Conservation (phyloP, 345 rosid genomes). For the Dipteronia dyeriana region DNA sequence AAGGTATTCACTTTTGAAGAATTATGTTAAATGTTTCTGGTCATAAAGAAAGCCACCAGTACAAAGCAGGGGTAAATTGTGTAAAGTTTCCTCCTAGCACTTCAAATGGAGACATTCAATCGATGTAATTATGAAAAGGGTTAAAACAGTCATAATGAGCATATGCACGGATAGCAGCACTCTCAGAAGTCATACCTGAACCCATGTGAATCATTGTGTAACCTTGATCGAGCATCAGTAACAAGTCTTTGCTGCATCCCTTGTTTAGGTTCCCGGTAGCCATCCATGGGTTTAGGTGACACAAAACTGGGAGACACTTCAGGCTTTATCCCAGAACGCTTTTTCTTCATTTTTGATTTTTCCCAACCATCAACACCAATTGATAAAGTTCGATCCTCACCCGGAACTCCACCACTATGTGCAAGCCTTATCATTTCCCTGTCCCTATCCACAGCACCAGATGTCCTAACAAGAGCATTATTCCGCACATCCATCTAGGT, state of each 20-base stretch:
- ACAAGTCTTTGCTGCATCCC: slow-evolving; percentile 62
- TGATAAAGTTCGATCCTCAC: slow-evolving; percentile 73
- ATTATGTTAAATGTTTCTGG: slow-evolving; percentile 10
- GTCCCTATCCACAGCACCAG: slow-evolving; percentile 73
- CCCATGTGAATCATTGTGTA: slow-evolving; percentile 71
- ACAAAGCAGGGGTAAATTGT: slow-evolving; percentile 12
- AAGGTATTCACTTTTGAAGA: not conserved
- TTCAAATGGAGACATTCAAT: not conserved
- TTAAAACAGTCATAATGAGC: slow-evolving; percentile 7
- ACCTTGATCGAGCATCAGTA: slow-evolving; percentile 61
- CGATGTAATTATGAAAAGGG: slow-evolving; percentile 12
- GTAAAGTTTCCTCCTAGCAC: not conserved
- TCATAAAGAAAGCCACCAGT: slow-evolving; percentile 8
- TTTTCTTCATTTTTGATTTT: slow-evolving; percentile 87
- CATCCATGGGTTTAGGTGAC: slow-evolving; percentile 60
- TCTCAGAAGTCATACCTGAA: slow-evolving; percentile 54
- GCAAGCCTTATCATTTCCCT: slow-evolving; percentile 65
- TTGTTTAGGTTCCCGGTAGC: slow-evolving; percentile 73
- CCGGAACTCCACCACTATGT: slow-evolving; percentile 54
- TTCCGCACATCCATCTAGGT: slow-evolving; percentile 70
- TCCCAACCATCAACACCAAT: slow-evolving; percentile 90
- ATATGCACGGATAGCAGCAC: slow-evolving; percentile 14
- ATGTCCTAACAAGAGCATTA: slow-evolving; percentile 57
- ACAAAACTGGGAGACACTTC: slow-evolving; percentile 55
- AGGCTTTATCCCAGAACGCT: slow-evolving; percentile 79